Evolutionary conservation across 768 basidiomycete genomes (phyloP), one percentile per base, ranked within the genome.

Genomic region (Crucibulum laeve): DNA sequence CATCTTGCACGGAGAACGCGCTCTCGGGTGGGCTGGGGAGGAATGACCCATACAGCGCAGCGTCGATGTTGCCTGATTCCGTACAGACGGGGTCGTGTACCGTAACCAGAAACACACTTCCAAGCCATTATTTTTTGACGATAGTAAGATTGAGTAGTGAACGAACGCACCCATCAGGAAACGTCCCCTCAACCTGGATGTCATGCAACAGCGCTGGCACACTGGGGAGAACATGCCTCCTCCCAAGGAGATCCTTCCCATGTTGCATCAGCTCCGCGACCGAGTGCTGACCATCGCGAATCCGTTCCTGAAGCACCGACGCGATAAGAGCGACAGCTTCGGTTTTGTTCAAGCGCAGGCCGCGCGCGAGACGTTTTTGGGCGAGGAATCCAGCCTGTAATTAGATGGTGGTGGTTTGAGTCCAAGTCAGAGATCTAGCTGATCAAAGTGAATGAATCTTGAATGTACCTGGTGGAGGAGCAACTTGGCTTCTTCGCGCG

Each of bases 31-130:
- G 95, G 2, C 86, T 59, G 3, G 95, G 95, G 0, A 97, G 70
- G 68, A 97, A 97, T 0, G 92, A 94, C 7, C 93, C 92, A 49
- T 92, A 91, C n/a, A 99, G 73, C 0, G 95, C 94, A n/a, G 83
- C 78, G 3, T 67, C 67, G 15, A 97, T 67, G 56, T 94, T 68
- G 0, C 92, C 91, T 30, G 76, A 64, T 46, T 91, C 82, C 0
- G 91, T 84, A 59, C 86, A 91, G 49, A 99, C 84, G 15, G 96
- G 95, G 53, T 95, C 87, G 56, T 97, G 94, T 1, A 98, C 91
- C 0, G 95, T 95, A 26, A 98, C 94, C n/a, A 99, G 77, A 67
- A 98, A 99, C 0, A 91, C 87, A 1, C 84, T 88, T 48, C 54
- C 42, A 23, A 37, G 43, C 26, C 14, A 11, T 10, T 18, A 37